Evolutionary conservation across 1,284 basidiomycete genomes (phyloP), one percentile per base, ranked within the genome.

Genomic region (Ustilago esculenta): DNA sequence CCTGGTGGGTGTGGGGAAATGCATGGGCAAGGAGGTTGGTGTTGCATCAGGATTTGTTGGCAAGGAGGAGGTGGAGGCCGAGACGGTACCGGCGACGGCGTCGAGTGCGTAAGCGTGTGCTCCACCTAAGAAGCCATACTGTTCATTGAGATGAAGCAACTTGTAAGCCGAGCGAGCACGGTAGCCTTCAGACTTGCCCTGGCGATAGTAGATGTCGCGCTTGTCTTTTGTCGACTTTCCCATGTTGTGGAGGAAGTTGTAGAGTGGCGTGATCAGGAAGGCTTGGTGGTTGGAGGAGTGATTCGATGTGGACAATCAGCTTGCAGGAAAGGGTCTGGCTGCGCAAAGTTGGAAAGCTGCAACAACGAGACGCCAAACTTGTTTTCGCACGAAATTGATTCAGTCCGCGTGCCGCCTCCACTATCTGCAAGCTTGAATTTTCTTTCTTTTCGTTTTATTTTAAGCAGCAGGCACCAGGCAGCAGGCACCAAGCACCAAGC

Each of bases 91-190:
- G n/a, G 36, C 15, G 24, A 40, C 20, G 15, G 42, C 41, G 30
- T 64, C 59, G 18, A 72, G 55, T 12, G 61, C 65, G 24, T 60
- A 68, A 11, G 54, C 42, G 7, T 53, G 32, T 1, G 51, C 83
- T 0, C 81, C 80, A 1, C 77, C 75, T 51, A 86, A 84, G 12
- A 86, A 80, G 59, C 84, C 83, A 56, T 85, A 87, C 55, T 86
- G 85, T 67, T 87, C 86, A 42, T 86, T 85, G 42, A 83, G 66
- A 47, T 84, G 83, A 5, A 83, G 63, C 3, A 84, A 79, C 75
- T 87, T 87, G 81, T 85, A 87, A 0, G 86, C 86, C 12, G 86
- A 87, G 10, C 86, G 81, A 2, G 86, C 86, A 42, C 86, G 82
- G 67, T 86, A 87, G 5, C 81, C 82, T 25, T 83, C 83, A 10